A percentile compares a stretch with the other conserved stretches of the same genome.
These are phyloP conservation scores for Beauveria asiatica DNA, from an alignment of 2,329 filamentous ascomycete species.

Conservation along the genomic window DNA sequence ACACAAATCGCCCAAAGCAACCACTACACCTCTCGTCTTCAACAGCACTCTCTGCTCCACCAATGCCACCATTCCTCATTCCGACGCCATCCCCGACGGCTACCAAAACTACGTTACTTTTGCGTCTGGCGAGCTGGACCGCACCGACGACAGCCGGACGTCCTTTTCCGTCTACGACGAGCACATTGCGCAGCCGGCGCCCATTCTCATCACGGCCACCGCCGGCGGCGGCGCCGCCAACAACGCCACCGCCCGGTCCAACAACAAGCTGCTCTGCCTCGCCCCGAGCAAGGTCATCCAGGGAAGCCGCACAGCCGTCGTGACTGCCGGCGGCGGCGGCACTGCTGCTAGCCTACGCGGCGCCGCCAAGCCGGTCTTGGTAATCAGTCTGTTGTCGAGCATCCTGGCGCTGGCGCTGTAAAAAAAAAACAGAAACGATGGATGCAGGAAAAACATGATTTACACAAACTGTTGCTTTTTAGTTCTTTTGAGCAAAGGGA, in stretches of 20 bases:
- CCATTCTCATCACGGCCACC: conserved; percentile 4
- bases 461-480: too few species aligned
- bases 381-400: not conserved
- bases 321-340: not conserved
- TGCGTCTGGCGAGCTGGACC: not conserved
- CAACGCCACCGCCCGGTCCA: not conserved
- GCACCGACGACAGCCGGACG: not conserved
- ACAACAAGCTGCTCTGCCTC: conserved; percentile 8
- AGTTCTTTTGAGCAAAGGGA: not conserved
- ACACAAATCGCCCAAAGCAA: not conserved
- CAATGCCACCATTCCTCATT: conserved; percentile 3
- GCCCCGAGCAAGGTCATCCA: conserved; percentile 4
- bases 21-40: not conserved
- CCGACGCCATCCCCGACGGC: conserved; percentile 3
- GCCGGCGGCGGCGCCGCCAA: not conserved
- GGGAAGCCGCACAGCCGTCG: conserved; percentile 4
- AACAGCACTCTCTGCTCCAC: conserved; percentile 7
- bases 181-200: conserved; percentile 3
- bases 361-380: not conserved
- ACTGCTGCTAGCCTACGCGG: not conserved
- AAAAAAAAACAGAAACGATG: too few species aligned
- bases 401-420: not conserved
- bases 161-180: not conserved
- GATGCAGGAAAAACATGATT: not conserved
- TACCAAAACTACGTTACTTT: conserved; percentile 3